Evolutionary conservation across 495 filamentous ascomycete species (phyloP), one percentile per base, ranked within the genome.

Genomic region (Podospora comata): DNA sequence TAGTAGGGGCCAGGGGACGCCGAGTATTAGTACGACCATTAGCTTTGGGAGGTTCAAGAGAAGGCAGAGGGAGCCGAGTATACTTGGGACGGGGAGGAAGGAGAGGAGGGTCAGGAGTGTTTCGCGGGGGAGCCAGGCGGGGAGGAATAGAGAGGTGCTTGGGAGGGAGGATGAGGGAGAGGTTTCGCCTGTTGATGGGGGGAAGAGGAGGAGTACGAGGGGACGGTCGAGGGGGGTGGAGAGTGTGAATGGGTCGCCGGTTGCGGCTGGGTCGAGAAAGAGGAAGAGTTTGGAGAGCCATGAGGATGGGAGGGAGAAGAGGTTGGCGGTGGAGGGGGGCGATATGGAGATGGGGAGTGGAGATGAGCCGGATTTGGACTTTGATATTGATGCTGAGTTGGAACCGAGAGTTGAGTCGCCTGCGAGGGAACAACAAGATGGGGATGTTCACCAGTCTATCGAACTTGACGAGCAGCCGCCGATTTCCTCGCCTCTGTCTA

Each of bases 31-130:
- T 67, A 79, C 79, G 2, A 77, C 77, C 11, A 76, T 85, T 34
- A 83, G 80, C 63, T 75, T 85, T 18, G 79, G 82, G n/a, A 60
- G 73, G 9, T 85, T 85, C 68, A 80, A 75, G 68, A 72, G 80
- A 20, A 76, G 82, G 15, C 75, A 73, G 15, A 80, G 82, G 27
- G 82, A 84, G 68, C 82, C 79, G 2, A 84, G 82, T 67, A 84
- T 85, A 55, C 75, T 85, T 4, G 80, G 80, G 1, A 81, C 81
- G 0, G 73, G 72, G 4, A 77, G 76, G 65, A 82, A 80, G 66
- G 74, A 78, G 2, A 76, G 69, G 28, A 34, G 74, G 27, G 39
- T 32, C 7, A 48, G 72, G 65, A 68, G 72, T 1, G 74, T 70
- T 59, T 76, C 79, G 5, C 70, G 74, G 27, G 39, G 65, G 4